These are phyloP conservation scores for Domatiomyces globalis DNA, from an alignment of 2,329 filamentous ascomycete genomes.

Conservation along the genomic window DNA sequence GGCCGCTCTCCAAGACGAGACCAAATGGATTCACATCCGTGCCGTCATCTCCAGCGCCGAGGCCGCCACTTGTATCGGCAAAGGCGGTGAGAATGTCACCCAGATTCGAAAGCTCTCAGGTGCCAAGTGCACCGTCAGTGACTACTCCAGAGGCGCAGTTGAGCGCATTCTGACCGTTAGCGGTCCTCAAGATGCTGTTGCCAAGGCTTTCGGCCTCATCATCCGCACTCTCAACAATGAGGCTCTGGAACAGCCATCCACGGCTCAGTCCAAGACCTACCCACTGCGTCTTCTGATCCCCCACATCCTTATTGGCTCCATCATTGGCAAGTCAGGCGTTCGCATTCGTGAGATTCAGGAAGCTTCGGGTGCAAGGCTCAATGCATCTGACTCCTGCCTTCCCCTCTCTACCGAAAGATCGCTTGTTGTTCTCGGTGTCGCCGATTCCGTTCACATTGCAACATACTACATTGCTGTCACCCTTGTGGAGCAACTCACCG, in stretches of 20 bases:
- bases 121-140: slow-evolving; percentile 96
- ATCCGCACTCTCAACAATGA: slow-evolving; percentile 98
- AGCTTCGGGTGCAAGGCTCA: slow-evolving; percentile 86
- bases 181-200: slow-evolving; percentile 87
- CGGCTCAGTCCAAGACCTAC: slow-evolving; percentile 90
- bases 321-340: slow-evolving; percentile 93
- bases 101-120: slow-evolving; percentile 90
- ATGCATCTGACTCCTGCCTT: slow-evolving; percentile 88
- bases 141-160: slow-evolving; percentile 92
- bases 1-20: slow-evolving; percentile 58
- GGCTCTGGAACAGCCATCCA: slow-evolving; percentile 73
- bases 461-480: slow-evolving; percentile 98
- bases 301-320: slow-evolving; percentile 93
- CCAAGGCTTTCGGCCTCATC: slow-evolving; percentile 96
- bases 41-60: slow-evolving; percentile 95
- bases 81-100: slow-evolving; percentile 96
- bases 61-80: slow-evolving; percentile 94
- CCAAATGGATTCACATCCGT: slow-evolving; percentile 90
- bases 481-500: slow-evolving; percentile 91
- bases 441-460: slow-evolving; percentile 95
- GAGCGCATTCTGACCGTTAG: slow-evolving; percentile 97
- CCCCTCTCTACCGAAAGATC: slow-evolving; percentile 93
- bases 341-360: slow-evolving; percentile 98
- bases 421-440: slow-evolving; percentile 93
- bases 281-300: slow-evolving; percentile 89